Conservation (phyloP, 768 basidiomycete genomes). For the Hemileccinum rubropunctum region DNA sequence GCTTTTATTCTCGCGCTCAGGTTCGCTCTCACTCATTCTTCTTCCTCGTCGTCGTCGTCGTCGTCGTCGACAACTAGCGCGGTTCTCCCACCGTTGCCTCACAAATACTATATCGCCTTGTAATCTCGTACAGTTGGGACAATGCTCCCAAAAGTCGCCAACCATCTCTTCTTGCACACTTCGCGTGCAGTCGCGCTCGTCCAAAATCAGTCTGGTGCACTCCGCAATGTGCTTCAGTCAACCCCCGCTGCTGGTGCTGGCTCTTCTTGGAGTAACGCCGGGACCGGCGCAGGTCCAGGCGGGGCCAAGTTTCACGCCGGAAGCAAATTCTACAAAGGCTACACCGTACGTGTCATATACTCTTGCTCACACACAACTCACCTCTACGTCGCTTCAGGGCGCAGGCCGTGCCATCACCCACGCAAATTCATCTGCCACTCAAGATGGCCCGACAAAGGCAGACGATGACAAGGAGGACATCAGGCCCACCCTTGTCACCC, state of each 20-base stretch:
- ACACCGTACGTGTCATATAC: slow-evolving; percentile 47
- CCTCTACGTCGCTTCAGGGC: slow-evolving; percentile 40
- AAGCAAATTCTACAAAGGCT: slow-evolving; percentile 66
- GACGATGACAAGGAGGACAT: slow-evolving; percentile 61
- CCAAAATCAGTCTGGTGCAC: slow-evolving; percentile 64
- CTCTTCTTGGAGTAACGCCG: slow-evolving; percentile 53
- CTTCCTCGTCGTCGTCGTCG: slow-evolving; percentile 3
- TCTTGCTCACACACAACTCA: not conserved
- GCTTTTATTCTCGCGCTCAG: not conserved
- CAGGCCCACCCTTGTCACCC: slow-evolving; percentile 28
- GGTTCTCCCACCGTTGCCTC: not conserved
- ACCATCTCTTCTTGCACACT: slow-evolving; percentile 72
- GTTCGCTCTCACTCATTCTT: no score
- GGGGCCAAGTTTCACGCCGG: slow-evolving; percentile 72
- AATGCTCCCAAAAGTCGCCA: slow-evolving; percentile 85
- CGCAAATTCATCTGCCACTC: slow-evolving; percentile 57
- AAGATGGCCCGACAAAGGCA: slow-evolving; percentile 46
- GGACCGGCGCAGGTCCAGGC: slow-evolving; percentile 56
- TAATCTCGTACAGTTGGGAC: slow-evolving; percentile 9
- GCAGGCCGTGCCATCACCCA: slow-evolving; percentile 72
- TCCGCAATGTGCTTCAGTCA: slow-evolving; percentile 75
- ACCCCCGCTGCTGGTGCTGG: slow-evolving; percentile 44
- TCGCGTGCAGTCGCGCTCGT: slow-evolving; percentile 74
- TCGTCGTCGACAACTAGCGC: slow-evolving; percentile 2
- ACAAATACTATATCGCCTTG: slow-evolving; percentile 1